These are phyloP conservation scores for Lolium multiflorum DNA, from an alignment of 176 grass and related monocot genomes.

Conservation along the genomic window DNA sequence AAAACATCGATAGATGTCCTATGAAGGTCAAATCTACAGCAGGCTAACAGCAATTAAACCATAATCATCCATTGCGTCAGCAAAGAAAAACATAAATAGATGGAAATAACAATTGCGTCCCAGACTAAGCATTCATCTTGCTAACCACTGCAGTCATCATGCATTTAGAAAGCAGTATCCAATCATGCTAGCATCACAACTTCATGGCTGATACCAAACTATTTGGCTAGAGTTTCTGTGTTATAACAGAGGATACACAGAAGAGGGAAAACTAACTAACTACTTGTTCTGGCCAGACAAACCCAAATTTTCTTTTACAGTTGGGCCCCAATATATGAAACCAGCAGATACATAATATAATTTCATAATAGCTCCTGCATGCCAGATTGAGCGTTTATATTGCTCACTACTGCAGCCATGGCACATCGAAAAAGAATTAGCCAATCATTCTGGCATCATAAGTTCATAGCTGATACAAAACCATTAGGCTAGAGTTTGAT, in stretches of 20 bases:
- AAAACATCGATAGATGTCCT: neutral
- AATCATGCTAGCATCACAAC: slow-evolving; percentile 22
- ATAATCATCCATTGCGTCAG: neutral
- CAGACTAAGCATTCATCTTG: neutral
- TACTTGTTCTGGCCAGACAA: neutral
- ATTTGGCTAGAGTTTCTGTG: neutral
- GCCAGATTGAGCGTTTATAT: neutral
- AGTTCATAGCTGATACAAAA: neutral
- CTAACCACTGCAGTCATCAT: neutral
- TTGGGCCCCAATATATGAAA: neutral
- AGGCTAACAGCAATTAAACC: neutral
- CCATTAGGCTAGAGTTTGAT: neutral
- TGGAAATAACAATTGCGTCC: neutral
- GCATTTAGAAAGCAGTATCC: neutral
- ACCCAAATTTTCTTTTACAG: neutral
- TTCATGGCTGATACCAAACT: neutral
- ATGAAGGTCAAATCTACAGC: neutral
- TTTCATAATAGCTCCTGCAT: neutral
- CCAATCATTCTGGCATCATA: slow-evolving; percentile 19
- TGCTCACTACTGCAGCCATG: neutral
- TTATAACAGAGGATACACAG: neutral
- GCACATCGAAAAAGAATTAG: neutral
- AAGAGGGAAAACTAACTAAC: neutral
- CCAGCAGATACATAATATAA: neutral
- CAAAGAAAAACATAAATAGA: slow-evolving; percentile 9